Conservation (phyloP, 2,329 filamentous ascomycete species). For the Ceratocystis smalleyi region DNA sequence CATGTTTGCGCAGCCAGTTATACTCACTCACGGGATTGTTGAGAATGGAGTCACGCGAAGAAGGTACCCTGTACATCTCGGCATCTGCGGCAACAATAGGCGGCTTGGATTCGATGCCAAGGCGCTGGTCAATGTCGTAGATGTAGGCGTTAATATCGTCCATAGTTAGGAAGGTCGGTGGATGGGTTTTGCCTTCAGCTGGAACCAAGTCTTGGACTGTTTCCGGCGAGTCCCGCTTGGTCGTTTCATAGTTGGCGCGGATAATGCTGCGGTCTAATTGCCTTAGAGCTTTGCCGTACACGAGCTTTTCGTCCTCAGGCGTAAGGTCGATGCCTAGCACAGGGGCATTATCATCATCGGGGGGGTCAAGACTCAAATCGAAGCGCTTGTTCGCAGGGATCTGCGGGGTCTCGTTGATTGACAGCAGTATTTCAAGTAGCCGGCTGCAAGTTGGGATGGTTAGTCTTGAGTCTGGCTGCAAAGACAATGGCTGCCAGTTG, state of each 20-base stretch:
- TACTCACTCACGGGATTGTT: constrained; percentile 81
- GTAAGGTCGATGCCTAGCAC: constrained; percentile 24
- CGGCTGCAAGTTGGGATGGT: constrained; percentile 40
- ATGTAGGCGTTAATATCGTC: constrained; percentile 63
- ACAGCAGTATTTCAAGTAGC: constrained; percentile 72
- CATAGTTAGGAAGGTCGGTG: constrained; percentile 50
- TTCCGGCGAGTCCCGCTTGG: constrained; percentile 48
- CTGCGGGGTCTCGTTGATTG: constrained; percentile 72
- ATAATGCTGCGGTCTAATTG: constrained; percentile 38
- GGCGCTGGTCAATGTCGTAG: constrained; percentile 41
- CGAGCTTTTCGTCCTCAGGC: constrained; percentile 28
- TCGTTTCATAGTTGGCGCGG: constrained; percentile 35
- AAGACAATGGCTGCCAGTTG: neutral
- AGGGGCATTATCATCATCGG: constrained; percentile 27
- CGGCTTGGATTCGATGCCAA: constrained; percentile 31
- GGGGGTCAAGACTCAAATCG: constrained; percentile 43
- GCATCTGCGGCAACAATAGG: constrained; percentile 38
- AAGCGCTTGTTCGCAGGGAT: constrained; percentile 61
- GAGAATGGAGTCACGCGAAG: constrained; percentile 28
- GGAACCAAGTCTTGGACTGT: constrained; percentile 35
- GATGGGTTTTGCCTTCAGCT: constrained; percentile 37
- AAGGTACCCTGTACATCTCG: constrained; percentile 25
- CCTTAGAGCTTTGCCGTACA: constrained; percentile 33
- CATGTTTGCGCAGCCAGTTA: constrained; percentile 82
- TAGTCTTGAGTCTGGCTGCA: constrained; percentile 5